Evolutionary conservation across 140 eudicot species (phyloP).

Genomic region (Oenanthe javanica): DNA sequence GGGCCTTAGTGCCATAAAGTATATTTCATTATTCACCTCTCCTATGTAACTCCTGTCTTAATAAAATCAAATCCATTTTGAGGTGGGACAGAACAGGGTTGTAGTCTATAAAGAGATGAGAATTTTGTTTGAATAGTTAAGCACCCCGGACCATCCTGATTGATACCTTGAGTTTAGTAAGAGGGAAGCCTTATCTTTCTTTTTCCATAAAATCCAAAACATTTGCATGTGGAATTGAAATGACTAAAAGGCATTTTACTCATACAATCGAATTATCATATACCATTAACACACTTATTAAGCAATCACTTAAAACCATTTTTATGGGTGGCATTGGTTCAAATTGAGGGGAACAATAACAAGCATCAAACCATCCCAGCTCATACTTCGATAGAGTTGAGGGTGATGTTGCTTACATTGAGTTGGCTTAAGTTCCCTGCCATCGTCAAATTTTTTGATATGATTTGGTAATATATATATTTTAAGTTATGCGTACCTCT

Average conservation of each 20-base stretch:
- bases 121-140: slow-evolving; percentile 8
- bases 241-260: background rate
- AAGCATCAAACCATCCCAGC: no score
- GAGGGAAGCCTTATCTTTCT: slow-evolving; percentile 9
- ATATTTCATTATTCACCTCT: slow-evolving; percentile 4
- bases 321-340: no score
- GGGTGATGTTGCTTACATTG: background rate
- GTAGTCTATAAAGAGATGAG: background rate
- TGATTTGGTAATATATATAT: no score
- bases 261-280: background rate
- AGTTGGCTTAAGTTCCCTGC: background rate
- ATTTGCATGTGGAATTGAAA: slow-evolving; percentile 4
- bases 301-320: background rate
- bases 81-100: slow-evolving; percentile 4
- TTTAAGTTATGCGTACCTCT: background rate
- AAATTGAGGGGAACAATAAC: no score
- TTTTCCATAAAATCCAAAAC: background rate
- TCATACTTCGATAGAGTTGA: background rate
- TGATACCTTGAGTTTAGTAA: slow-evolving; percentile 8
- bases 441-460: background rate
- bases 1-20: background rate
- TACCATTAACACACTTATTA: background rate
- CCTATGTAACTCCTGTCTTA: background rate
- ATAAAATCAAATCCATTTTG: background rate
- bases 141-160: slow-evolving; percentile 14